Conservation (phyloP, 2,329 filamentous ascomycete species). For the Epicoccum nigrum region DNA sequence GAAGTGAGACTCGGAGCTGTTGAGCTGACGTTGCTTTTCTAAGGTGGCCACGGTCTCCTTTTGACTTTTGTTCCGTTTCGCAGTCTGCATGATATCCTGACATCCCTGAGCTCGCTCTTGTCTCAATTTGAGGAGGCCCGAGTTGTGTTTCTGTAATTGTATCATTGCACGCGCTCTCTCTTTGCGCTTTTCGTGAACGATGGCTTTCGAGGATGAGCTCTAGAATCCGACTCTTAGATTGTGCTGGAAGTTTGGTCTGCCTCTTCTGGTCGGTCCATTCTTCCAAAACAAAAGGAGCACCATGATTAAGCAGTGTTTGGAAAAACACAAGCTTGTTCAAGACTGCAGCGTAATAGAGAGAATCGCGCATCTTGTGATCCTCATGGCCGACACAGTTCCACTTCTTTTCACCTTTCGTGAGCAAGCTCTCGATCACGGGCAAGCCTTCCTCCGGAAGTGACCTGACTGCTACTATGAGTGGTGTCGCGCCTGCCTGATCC, state of each 20-base stretch:
- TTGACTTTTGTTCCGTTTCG: background rate
- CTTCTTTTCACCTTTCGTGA: conserved; percentile 25
- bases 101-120: conserved; percentile 1
- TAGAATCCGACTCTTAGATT: background rate
- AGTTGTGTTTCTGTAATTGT: background rate
- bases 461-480: conserved; percentile 42
- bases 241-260: conserved; percentile 11
- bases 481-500: conserved; percentile 41
- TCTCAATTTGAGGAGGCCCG: background rate
- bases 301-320: conserved; percentile 31
- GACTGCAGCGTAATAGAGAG: conserved; percentile 38
- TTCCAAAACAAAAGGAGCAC: conserved; percentile 34
- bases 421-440: conserved; percentile 33
- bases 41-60: background rate
- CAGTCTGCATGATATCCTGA: conserved; percentile 9
- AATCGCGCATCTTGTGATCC: conserved; percentile 35
- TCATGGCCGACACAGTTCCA: conserved; percentile 41
- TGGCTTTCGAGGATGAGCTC: background rate
- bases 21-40: background rate
- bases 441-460: conserved; percentile 38
- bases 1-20: background rate
- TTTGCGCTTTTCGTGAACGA: background rate
- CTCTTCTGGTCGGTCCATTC: conserved; percentile 30
- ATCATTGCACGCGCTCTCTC: background rate
- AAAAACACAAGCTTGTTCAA: conserved; percentile 36